Percentiles rank a stretch among this genome's conserved stretches.
Evolutionary conservation across 139 green algal genomes (phyloP).

Genomic region (Micromonas commoda): DNA sequence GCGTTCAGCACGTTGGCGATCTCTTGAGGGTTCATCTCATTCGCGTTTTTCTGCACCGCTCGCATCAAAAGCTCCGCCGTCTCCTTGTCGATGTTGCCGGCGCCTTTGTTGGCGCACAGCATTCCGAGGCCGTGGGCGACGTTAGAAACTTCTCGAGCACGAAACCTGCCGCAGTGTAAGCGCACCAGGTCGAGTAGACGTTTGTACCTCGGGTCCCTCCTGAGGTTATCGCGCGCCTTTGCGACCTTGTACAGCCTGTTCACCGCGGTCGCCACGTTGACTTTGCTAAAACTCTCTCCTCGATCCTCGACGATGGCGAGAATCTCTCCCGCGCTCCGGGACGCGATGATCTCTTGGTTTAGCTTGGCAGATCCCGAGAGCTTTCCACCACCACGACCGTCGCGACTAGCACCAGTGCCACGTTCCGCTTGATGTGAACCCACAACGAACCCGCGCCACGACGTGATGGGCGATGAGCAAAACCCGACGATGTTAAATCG

Average conservation of each 20-base stretch:
- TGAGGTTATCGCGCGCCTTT: background rate
- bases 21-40: background rate
- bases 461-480: background rate
- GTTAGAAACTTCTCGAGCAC: background rate
- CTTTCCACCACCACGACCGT: background rate
- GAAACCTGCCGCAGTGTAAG: background rate
- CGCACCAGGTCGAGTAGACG: background rate
- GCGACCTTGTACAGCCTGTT: background rate
- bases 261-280: background rate
- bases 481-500: background rate
- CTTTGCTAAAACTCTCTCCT: background rate
- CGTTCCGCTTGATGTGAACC: background rate
- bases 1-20: background rate
- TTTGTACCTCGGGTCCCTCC: background rate
- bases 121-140: background rate
- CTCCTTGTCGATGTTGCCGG: background rate
- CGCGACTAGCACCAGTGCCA: background rate
- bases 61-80: background rate
- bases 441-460: background rate
- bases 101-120: background rate
- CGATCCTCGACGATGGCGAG: background rate
- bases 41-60: background rate
- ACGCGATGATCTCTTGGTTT: background rate
- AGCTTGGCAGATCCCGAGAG: background rate
- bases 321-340: background rate